These are phyloP conservation scores for Paramecium pentaurelia DNA, from an alignment of 73 alveolate genomes.

Conservation along the genomic window DNA sequence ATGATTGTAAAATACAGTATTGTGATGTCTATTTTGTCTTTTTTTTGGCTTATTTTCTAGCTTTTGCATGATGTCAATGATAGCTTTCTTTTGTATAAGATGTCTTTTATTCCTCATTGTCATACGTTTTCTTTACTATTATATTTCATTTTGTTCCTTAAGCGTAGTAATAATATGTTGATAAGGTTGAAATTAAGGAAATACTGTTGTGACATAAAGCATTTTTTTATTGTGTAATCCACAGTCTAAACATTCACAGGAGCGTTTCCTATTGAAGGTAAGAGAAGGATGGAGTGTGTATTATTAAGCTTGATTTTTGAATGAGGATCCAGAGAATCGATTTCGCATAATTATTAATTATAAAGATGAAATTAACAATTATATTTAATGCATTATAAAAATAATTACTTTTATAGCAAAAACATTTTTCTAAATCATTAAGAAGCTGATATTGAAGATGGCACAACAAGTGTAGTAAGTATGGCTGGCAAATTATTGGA, in stretches of 20 bases:
- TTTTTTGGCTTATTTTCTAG: not conserved
- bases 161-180: not conserved
- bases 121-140: not conserved
- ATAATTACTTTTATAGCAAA: not conserved
- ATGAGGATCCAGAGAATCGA: not conserved
- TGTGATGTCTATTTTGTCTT: not conserved
- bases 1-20: not conserved
- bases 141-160: not conserved
- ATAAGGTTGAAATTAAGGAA: not conserved
- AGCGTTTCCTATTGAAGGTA: not conserved
- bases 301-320: not conserved
- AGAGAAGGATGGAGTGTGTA: not conserved
- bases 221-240: not conserved
- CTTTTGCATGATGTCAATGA: not conserved
- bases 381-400: not conserved
- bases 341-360: not conserved
- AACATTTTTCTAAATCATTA: slow-evolving; percentile 60
- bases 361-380: not conserved
- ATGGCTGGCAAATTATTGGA: slow-evolving; percentile 98
- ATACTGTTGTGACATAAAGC: not conserved
- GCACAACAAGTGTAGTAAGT: slow-evolving; percentile 99
- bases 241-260: not conserved
- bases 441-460: slow-evolving; percentile 99
- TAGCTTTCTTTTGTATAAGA: not conserved
- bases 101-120: slow-evolving; percentile 10